Base-by-base conservation (phyloP, 352 stramenopile genomes). In the Phytopythium oedochilum region DNA sequence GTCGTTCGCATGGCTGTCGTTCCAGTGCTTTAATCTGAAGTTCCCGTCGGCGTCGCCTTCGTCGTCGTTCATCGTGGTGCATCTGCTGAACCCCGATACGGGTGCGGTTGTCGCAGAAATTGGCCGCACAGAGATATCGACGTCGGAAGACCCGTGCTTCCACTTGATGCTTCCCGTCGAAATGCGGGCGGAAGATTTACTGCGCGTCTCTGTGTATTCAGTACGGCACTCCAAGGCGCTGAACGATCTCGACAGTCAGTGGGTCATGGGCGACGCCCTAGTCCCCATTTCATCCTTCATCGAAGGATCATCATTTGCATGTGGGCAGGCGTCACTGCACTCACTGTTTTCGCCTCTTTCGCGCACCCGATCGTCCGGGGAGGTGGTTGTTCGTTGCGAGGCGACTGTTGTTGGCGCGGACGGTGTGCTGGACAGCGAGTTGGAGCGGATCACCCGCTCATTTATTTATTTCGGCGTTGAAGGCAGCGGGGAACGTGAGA, bases 371-470 rank as follows among this genome's bases (percentile, higher is more conserved):
- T 81, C 78, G 26, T 81, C 80, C 1, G 82, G 84, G 44, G 76
- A 92, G 57, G 73, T 94, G n/a, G 73, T 92, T 35, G 72, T 88
- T 25, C 78, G 84, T 8, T 92, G 80, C 46, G 84, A 94, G 66
- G 82, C 84, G 6, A 65, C 75, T 23, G 59, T 92, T 17, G 49
- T 78, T 35, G 71, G 59, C 35, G 59, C 64, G 28, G 72, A 69
- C 50, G 64, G 71, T 3, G 35, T 55, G 5, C 6, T 45, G 22
- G 35, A 35, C n/a, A 55, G 25, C 10, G 49, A 55, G 49, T 66
- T 75, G 2, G 75, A 91, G 54, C 81, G 79, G 5, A 88, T 92
- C 50, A 88, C 82, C 36, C 68, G 84, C 14, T 80, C 77, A 18
- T 94, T 94, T 55, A 79, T 91, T 66, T 91, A 88, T 57, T 79